Evolutionary conservation across 75 land plant genomes (phyloP), one percentile per base, ranked within the genome.

Genomic region (Selaginella moellendorffii): DNA sequence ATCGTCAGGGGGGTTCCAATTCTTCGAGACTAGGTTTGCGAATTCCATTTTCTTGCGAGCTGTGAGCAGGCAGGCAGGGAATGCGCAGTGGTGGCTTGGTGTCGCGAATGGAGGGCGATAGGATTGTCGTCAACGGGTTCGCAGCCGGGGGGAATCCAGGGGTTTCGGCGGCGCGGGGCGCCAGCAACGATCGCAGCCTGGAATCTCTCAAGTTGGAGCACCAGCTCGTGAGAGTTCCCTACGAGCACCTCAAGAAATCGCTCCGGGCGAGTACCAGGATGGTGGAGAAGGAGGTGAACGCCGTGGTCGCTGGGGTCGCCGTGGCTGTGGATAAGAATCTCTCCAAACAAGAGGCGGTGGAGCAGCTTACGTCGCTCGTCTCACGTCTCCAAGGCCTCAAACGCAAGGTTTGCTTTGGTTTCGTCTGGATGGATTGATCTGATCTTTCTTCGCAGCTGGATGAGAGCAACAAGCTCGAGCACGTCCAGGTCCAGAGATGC

Each of bases 161-260:
- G n/a, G n/a, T n/a, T n/a, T n/a, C n/a, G n/a, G n/a, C n/a, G n/a
- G n/a, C n/a, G n/a, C n/a, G n/a, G n/a, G n/a, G n/a, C n/a, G n/a
- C n/a, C n/a, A n/a, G n/a, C n/a, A n/a, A n/a, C n/a, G n/a, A n/a
- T n/a, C n/a, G n/a, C 46, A 36, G 14, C 14, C 46, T 36, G 19
- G 97, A 92, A 68, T 76, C 96, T 0, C 70, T 88, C 26, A 93
- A 84, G 77, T 78, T 93, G 24, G 98, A 93, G 68, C 84, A 93
- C 46, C 98, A 93, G 72, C 69, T 93, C 54, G 54, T 93, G 28
- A 72, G 81, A 54, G 96, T 93, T 23, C 98, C 98, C 1, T 80
- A 81, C 71, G 98, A 93, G 85, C 96, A 89, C 64, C 75, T 85
- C 73, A 93, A 89, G 81, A 93, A 89, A 70, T 74, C 91, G 52